Evolutionary conservation across 805 yeast species (phyloP).

Genomic region (Yamadazyma nakazawae): DNA sequence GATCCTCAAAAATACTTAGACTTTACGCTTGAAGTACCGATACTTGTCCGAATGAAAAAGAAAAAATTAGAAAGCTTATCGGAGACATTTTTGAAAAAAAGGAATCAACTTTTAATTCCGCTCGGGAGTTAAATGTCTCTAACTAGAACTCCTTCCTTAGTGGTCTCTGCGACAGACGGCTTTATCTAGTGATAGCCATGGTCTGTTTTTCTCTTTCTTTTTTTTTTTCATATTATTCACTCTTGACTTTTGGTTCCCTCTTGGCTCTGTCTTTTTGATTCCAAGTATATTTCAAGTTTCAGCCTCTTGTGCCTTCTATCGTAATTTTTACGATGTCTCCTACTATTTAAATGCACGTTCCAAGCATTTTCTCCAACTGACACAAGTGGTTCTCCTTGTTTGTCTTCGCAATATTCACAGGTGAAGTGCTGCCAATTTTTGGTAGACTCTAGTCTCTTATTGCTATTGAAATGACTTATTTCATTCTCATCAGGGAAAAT

Average conservation of each 20-base stretch:
- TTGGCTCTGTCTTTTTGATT: not conserved
- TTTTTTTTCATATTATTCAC: too few species aligned
- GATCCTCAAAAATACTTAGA: not conserved
- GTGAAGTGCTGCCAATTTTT: constrained; percentile 61
- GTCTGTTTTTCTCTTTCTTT: too few species aligned
- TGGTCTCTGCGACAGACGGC: too few species aligned
- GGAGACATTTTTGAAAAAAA: too few species aligned
- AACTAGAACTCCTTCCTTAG: too few species aligned
- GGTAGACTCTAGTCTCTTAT: constrained; percentile 36
- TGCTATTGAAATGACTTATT: constrained; percentile 21
- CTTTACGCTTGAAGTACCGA: too few species aligned
- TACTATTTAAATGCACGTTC: constrained; percentile 63
- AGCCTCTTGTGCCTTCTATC: constrained; percentile 1
- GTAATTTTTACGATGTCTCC: constrained; percentile 54
- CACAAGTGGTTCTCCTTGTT: constrained; percentile 51
- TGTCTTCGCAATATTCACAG: constrained; percentile 65
- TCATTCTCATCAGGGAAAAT: constrained; percentile 26
- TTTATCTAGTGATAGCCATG: too few species aligned
- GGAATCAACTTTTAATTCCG: too few species aligned
- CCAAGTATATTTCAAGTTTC: not conserved
- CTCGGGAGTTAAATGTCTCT: too few species aligned
- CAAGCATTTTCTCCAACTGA: constrained; percentile 74
- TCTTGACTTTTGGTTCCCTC: too few species aligned
- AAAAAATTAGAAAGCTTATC: too few species aligned
- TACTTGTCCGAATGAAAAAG: too few species aligned